phyloP scores from a whole-genome alignment of 805 yeast species.

The Brettanomyces nanus region DNA sequence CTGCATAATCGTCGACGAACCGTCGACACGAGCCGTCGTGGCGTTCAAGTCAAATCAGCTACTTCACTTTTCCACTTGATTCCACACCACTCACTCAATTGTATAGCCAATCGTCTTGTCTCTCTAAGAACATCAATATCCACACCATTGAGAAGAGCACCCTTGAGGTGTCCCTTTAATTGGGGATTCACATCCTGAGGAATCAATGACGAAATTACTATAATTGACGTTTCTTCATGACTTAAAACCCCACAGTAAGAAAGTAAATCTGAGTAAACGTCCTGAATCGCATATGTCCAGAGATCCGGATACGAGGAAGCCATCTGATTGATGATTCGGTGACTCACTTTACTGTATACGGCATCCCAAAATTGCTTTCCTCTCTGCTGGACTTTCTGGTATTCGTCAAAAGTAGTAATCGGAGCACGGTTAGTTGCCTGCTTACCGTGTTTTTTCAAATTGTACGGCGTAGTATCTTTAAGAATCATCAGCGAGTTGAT shows the following conservation, averaged over 20 bases:
- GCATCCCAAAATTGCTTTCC: constrained; percentile 67
- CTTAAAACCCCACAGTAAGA: constrained; percentile 56
- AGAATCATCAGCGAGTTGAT: constrained; percentile 69
- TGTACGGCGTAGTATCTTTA: constrained; percentile 54
- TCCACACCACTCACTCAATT: constrained; percentile 69
- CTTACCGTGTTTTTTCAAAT: constrained; percentile 25
- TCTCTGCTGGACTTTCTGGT: constrained; percentile 21
- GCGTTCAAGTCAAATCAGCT: no score
- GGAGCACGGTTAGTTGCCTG: constrained; percentile 10
- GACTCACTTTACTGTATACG: constrained; percentile 68
- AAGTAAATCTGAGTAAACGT: constrained; percentile 72
- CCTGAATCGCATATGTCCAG: constrained; percentile 61
- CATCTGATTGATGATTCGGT: constrained; percentile 61
- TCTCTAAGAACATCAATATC: constrained; percentile 52
- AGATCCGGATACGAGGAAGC: constrained; percentile 76
- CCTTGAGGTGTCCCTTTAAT: constrained; percentile 81
- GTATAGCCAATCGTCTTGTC: constrained; percentile 53
- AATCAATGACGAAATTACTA: constrained; percentile 69
- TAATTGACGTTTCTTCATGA: constrained; percentile 66
- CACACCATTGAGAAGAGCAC: constrained; percentile 77
- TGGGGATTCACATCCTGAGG: constrained; percentile 95
- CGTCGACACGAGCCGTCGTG: no score
- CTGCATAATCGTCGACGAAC: no score
- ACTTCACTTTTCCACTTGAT: constrained; percentile 49
- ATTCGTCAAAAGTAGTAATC: constrained; percentile 12